A percentile compares a stretch with the other conserved stretches of the same genome.
phyloP scores from a whole-genome alignment of 148 eudicot species.

The Rhododendron griersonianum region DNA sequence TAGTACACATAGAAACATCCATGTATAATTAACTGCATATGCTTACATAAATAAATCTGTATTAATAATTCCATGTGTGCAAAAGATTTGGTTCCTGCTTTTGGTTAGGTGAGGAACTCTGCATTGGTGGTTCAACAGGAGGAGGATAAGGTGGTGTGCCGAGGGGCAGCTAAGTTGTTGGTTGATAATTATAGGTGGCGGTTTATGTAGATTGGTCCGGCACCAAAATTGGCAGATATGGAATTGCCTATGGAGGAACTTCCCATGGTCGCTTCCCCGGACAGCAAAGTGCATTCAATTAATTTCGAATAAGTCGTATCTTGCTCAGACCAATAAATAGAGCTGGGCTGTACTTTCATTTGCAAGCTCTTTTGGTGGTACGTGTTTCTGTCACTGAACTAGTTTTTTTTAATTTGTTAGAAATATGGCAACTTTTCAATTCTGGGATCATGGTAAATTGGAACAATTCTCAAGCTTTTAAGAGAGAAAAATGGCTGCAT shows the following conservation, averaged over 20 bases:
- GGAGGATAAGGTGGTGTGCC: conserved; percentile 31
- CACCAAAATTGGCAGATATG: no score
- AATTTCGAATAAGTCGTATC: not conserved
- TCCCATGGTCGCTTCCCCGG: no score
- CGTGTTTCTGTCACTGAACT: not conserved
- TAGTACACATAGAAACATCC: conserved; percentile 3
- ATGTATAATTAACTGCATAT: not conserved
- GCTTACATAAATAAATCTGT: not conserved
- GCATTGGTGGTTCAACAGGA: conserved; percentile 54
- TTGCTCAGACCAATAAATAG: not conserved
- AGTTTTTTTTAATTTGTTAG: not conserved
- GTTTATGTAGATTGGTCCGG: no score
- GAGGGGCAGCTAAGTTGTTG: no score
- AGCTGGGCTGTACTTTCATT: conserved; percentile 36
- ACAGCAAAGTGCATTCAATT: no score
- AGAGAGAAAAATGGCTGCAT: not conserved
- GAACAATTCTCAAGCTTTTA: not conserved
- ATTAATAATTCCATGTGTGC: not conserved
- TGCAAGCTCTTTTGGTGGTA: conserved; percentile 65
- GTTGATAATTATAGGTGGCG: no score
- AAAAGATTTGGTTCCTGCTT: not conserved
- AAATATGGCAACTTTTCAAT: not conserved
- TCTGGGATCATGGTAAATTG: not conserved
- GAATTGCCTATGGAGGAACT: no score
- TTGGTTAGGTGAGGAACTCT: conserved; percentile 48